Percentiles rank a stretch among this genome's conserved stretches.
Conservation (phyloP, 768 basidiomycete genomes). For the Pulveroboletus sp. region DNA sequence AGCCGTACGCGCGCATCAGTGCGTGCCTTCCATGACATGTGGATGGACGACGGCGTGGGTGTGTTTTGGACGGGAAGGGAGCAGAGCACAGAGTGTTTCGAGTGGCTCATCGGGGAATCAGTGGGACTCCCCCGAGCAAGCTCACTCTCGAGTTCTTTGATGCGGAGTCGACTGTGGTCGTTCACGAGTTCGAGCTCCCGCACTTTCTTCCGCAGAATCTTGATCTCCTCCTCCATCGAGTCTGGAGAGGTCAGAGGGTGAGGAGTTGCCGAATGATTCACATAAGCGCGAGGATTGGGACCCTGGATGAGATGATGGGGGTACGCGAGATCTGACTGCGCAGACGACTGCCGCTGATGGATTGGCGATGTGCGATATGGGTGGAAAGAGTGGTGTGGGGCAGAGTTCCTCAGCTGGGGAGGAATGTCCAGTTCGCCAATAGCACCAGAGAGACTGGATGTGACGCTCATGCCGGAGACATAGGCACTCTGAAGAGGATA, state of each 20-base stretch:
- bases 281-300: slow-evolving; percentile 17
- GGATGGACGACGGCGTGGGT: slow-evolving; percentile 39
- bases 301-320: slow-evolving; percentile 13
- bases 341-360: slow-evolving; percentile 22
- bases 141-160: slow-evolving; percentile 45
- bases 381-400: slow-evolving; percentile 25
- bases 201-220: slow-evolving; percentile 50
- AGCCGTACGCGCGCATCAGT: slow-evolving; percentile 67
- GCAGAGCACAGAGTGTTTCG: slow-evolving; percentile 9
- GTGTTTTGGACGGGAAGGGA: slow-evolving; percentile 23
- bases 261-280: slow-evolving; percentile 14
- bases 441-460: slow-evolving; percentile 55
- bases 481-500: slow-evolving; percentile 32
- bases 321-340: slow-evolving; percentile 19
- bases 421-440: slow-evolving; percentile 51
- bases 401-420: slow-evolving; percentile 29
- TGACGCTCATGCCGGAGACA: slow-evolving; percentile 41
- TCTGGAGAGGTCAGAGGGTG: slow-evolving; percentile 16
- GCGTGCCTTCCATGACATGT: slow-evolving; percentile 63
- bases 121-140: slow-evolving; percentile 32
- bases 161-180: slow-evolving; percentile 44
- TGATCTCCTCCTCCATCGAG: slow-evolving; percentile 46
- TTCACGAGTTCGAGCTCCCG: slow-evolving; percentile 61
- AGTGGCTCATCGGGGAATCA: slow-evolving; percentile 20
- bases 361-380: slow-evolving; percentile 23